Evolutionary conservation across 2,329 filamentous ascomycete species (phyloP), one percentile per base, ranked within the genome.

Genomic region (Magnaporthiopsis poae): DNA sequence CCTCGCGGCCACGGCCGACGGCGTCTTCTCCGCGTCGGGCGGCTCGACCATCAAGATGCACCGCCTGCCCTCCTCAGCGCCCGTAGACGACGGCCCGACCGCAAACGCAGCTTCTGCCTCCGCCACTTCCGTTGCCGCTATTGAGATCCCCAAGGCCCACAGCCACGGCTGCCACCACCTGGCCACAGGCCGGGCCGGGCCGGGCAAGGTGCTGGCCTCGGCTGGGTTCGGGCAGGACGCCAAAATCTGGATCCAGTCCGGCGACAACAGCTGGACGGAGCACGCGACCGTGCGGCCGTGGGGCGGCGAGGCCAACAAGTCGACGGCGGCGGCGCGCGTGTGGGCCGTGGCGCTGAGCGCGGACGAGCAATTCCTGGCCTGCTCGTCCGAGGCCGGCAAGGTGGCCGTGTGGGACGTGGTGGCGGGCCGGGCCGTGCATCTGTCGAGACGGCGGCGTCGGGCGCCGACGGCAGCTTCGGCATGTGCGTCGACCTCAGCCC

Each of bases 151-250:
- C 65, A 85, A 86, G 70, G 93, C 90, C 36, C 95, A 99, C 80
- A 88, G 88, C 70, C 85, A 96, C 46, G 95, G 95, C 71, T 95
- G 92, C 74, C 95, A 99, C 78, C 95, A 99, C 78, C 80, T 98
- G 64, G 88, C 87, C 69, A 88, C 89, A 18, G 84, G 75, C 80
- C 87, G 77, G 61, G 74, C 71, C 52, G 81, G 78, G 60, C 84
- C 90, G 71, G 92, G 92, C 61, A 86, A 82, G 65, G 82, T 87
- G 66, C 91, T 91, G 21, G 92, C 90, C 4, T 96, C 89, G 68
- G 90, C 89, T 18, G 96, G 95, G 0, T 99, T 99, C 73, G 91
- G 88, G 25, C 94, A 96, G 60, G 91, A 95, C 71, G 82, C 96
- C 66, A 94, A 91, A 77, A 81, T 96, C 71, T 99, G 95, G 95